Base-by-base conservation (phyloP, 768 basidiomycete species). In the Hericium rajendrae region DNA sequence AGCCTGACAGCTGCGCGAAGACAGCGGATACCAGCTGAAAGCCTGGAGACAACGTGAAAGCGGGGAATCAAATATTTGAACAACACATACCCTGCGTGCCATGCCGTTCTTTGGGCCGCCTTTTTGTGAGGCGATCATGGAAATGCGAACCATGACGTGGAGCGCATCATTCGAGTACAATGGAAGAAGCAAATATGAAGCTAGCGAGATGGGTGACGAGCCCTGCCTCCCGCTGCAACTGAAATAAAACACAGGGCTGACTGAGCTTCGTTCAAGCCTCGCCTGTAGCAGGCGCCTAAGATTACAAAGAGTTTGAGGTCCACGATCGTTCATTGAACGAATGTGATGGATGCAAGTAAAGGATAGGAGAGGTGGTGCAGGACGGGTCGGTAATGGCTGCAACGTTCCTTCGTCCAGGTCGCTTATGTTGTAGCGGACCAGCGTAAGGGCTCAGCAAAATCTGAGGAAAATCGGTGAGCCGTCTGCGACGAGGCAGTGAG, bases 321-420 rank as follows among this genome's bases (percentile, higher is more conserved):
- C n/a, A 46, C 43, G 43, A 46, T 46, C 43, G 43, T 4, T 18
- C 2, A 15, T 46, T 46, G 32, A 40, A 24, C 4, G 48, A 57
- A 48, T 56, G 32, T 22, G 43, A 32, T 12, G 57, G 38, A 49
- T 20, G 22, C 26, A 38, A 59, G 37, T 9, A 28, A 18, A 26
- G 41, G 57, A 55, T 48, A 51, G 53, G 53, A 18, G 38, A 43
- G 57, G 51, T 32, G 51, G 51, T 28, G 26, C 37, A 41, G 22
- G 52, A 46, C n/a, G 43, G n/a, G 20, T 46, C n/a, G n/a, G 9
- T 46, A 16, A 46, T 46, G 43, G 43, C 11, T 18, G 43, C 43
- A n/a, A 46, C 20, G 43, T 18, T 20, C 43, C 20, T 46, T n/a
- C 43, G n/a, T 15, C 18, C 43, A 46, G 43, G 43, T 32, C 32